Percentiles rank a stretch among this genome's conserved stretches.
Evolutionary conservation across 106 monocot genomes (phyloP).

Genomic region (Gastrodia elata): DNA sequence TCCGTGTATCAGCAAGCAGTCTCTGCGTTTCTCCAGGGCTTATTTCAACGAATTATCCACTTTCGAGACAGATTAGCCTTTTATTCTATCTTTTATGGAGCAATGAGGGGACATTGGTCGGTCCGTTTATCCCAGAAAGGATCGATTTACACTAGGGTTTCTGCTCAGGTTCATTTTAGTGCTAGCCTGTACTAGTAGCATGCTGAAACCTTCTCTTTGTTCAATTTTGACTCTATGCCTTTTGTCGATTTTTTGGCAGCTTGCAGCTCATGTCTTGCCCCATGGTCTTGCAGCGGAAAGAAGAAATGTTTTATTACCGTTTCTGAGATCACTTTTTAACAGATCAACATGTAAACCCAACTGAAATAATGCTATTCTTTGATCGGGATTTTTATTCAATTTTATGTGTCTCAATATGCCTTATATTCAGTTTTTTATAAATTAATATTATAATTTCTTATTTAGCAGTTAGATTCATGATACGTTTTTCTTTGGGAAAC

Average conservation of each 20-base stretch:
- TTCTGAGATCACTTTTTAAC: neutral
- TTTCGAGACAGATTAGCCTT: neutral
- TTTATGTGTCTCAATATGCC: neutral
- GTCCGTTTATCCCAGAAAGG: neutral
- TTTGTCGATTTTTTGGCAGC: neutral
- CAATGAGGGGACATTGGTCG: neutral
- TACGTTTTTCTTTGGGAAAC: neutral
- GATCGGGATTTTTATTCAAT: neutral
- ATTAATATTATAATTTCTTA: neutral
- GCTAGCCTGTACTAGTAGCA: neutral
- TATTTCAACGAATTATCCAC: neutral
- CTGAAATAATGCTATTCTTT: neutral
- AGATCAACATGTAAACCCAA: neutral
- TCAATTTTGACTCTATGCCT: neutral
- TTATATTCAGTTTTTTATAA: neutral
- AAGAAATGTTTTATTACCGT: neutral
- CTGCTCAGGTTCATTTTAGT: constrained; percentile 3
- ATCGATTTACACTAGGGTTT: constrained; percentile 7
- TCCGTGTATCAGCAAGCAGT: neutral
- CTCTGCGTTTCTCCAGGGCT: neutral
- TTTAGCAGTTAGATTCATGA: neutral
- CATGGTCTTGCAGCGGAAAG: neutral
- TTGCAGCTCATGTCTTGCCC: neutral
- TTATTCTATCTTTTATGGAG: neutral
- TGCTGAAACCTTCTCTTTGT: neutral